These are phyloP conservation scores for Trichophyton equinum DNA, from an alignment of 2,329 filamentous ascomycete genomes.

Conservation along the genomic window DNA sequence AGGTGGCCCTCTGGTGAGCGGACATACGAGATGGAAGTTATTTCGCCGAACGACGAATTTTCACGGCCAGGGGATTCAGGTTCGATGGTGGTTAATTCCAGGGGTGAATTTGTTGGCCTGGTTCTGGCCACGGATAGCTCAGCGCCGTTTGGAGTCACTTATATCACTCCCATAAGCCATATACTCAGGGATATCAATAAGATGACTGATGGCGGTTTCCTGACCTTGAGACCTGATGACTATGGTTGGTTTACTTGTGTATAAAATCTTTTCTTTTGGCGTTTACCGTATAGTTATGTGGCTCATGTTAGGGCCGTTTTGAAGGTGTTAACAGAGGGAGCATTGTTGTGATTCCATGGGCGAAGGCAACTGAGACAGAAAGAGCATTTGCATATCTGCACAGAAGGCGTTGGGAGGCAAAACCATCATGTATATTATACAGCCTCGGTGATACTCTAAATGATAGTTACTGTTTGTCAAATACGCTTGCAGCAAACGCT, in stretches of 20 bases:
- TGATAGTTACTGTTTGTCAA: no score
- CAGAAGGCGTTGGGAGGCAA: no score
- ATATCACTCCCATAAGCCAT: neutral
- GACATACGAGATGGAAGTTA: neutral
- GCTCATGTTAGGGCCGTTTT: neutral
- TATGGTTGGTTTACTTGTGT: neutral
- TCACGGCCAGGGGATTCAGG: neutral
- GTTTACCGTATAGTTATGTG: neutral
- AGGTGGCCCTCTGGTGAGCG: neutral
- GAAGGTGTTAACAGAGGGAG: no score
- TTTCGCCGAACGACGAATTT: neutral
- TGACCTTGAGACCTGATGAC: neutral
- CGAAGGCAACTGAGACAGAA: no score
- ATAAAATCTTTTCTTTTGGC: neutral
- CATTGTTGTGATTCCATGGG: no score
- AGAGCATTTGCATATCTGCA: no score
- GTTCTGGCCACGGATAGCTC: neutral
- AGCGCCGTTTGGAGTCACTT: neutral
- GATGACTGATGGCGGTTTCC: neutral
- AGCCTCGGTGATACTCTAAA: no score
- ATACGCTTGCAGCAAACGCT: no score
- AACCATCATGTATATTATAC: no score
- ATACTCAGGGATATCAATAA: neutral
- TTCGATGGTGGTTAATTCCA: neutral
- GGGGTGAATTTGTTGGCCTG: neutral